Percentiles rank a stretch among this genome's conserved stretches.
Evolutionary conservation across 192 early-diverging fungal species (phyloP).

Genomic region (Dimargaris cristalligena): DNA sequence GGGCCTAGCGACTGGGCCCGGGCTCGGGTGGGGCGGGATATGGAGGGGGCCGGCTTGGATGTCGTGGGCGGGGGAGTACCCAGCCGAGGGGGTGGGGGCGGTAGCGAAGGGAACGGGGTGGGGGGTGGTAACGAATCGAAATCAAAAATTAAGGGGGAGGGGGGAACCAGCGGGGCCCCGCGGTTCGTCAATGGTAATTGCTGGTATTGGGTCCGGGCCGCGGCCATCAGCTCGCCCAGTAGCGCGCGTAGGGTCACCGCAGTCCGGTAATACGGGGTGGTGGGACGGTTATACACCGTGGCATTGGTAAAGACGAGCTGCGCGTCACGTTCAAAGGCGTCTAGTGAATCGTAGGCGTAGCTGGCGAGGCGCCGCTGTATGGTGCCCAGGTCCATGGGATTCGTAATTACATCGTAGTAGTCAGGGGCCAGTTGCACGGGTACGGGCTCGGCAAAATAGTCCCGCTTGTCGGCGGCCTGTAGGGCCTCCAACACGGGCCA

Average conservation of each 20-base stretch:
- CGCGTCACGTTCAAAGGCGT: conserved; percentile 36
- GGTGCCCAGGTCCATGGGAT: conserved; percentile 65
- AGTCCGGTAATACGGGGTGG: conserved; percentile 24
- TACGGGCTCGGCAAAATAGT: conserved; percentile 53
- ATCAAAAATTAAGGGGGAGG: conserved; percentile 7
- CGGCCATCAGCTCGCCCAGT: conserved; percentile 15
- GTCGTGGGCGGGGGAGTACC: not conserved
- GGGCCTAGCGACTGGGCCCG: not conserved
- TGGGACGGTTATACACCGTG: conserved; percentile 25
- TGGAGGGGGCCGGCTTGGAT: no score
- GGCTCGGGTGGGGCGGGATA: no score
- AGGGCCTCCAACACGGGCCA: conserved; percentile 47
- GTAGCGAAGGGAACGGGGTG: not conserved
- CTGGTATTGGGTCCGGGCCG: conserved; percentile 8
- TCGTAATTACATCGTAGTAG: conserved; percentile 46
- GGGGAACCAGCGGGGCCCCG: conserved; percentile 4
- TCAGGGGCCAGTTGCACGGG: conserved; percentile 48
- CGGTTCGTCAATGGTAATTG: not conserved
- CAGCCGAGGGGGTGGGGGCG: not conserved
- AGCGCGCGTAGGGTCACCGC: conserved; percentile 19
- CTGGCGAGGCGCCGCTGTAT: conserved; percentile 37
- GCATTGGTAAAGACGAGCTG: conserved; percentile 22
- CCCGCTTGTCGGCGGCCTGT: conserved; percentile 53
- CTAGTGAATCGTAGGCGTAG: conserved; percentile 36
- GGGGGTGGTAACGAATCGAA: not conserved